These are phyloP conservation scores for Amylocarpus encephaloides DNA, from an alignment of 2,329 filamentous ascomycete genomes.

Conservation along the genomic window DNA sequence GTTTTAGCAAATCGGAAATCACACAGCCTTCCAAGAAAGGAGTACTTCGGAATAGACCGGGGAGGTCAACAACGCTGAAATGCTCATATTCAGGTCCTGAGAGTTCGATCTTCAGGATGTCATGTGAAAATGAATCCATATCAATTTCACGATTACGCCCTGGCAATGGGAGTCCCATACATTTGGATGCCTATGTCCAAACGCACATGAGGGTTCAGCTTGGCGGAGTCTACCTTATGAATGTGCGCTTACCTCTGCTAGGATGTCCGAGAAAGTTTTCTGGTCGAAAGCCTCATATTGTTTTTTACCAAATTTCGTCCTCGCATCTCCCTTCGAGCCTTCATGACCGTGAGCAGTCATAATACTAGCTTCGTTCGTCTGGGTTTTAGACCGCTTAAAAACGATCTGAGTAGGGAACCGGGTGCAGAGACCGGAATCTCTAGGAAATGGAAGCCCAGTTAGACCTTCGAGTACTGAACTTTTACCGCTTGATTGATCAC, in stretches of 20 bases:
- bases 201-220: too few relatives aligned
- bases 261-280: not conserved
- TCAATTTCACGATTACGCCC: not conserved
- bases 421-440: slow-evolving; percentile 34
- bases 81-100: slow-evolving; percentile 37
- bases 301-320: not conserved
- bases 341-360: not conserved
- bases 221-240: too few relatives aligned
- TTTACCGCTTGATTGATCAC: slow-evolving; percentile 23
- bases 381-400: slow-evolving; percentile 16
- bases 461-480: slow-evolving; percentile 29
- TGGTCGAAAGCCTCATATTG: not conserved
- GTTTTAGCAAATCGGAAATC: not conserved
- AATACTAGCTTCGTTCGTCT: not conserved
- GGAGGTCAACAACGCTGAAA: slow-evolving; percentile 52
- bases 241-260: not conserved
- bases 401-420: slow-evolving; percentile 39
- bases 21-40: too few relatives aligned
- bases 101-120: slow-evolving; percentile 9
- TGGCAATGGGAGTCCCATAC: not conserved
- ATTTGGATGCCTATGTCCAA: slow-evolving; percentile 6
- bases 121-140: slow-evolving; percentile 2
- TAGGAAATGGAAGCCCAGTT: slow-evolving; percentile 34
- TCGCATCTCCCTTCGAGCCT: not conserved
- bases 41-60: slow-evolving; percentile 43